Conservation (phyloP, 495 filamentous ascomycete genomes). For the Penicillium soppii region DNA sequence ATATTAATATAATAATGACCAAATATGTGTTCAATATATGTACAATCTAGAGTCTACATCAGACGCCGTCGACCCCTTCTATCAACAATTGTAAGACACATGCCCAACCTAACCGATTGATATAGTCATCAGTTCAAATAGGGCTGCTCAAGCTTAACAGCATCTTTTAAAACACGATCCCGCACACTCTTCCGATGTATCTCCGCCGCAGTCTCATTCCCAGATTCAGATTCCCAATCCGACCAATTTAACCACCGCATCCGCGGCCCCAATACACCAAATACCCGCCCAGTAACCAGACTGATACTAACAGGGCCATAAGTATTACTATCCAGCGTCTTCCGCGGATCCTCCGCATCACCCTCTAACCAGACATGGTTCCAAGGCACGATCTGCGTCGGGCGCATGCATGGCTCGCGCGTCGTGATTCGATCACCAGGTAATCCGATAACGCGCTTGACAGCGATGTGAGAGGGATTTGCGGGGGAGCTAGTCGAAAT, state of each 20-base stretch:
- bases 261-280: conserved; percentile 61
- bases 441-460: conserved; percentile 71
- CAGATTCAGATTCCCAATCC: conserved; percentile 39
- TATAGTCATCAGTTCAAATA: conserved; percentile 19
- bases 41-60: conserved; percentile 1
- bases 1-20: too few relatives aligned
- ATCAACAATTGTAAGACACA: conserved; percentile 3
- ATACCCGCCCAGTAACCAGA: conserved; percentile 62
- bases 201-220: conserved; percentile 19
- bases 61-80: background rate
- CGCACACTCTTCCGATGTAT: conserved; percentile 42
- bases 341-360: conserved; percentile 54
- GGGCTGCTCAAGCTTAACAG: conserved; percentile 38
- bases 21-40: conserved; percentile 1
- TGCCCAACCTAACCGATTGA: background rate
- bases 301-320: conserved; percentile 66
- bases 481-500: conserved; percentile 55
- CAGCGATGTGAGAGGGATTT: conserved; percentile 55
- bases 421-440: conserved; percentile 68
- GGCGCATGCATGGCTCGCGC: conserved; percentile 57
- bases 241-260: conserved; percentile 44
- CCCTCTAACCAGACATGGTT: conserved; percentile 83
- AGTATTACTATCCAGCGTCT: conserved; percentile 69
- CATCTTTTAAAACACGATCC: conserved; percentile 38
- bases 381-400: conserved; percentile 57